Percentiles rank a stretch among this genome's conserved stretches.
Conservation (phyloP, 2,329 filamentous ascomycete species). For the Colletotrichum kahawae region DNA sequence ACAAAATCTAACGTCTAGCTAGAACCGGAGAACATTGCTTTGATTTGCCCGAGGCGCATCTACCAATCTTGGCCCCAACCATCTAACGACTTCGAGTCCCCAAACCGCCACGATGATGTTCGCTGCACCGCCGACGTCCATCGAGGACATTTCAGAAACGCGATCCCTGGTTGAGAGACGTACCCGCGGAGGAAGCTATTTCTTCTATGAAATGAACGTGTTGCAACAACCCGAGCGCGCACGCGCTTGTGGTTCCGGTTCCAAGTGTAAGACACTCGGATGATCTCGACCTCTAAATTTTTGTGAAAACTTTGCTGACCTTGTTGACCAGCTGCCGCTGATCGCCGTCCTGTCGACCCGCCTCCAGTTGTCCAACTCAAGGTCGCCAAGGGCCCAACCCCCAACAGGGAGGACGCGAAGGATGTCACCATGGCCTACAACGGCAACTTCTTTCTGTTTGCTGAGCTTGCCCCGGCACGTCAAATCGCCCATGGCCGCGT, state of each 20-base stretch:
- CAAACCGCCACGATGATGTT: neutral
- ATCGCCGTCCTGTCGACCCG: conserved; percentile 90
- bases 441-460: conserved; percentile 96
- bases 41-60: neutral
- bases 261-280: conserved; percentile 74
- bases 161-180: conserved; percentile 13
- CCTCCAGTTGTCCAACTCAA: conserved; percentile 92
- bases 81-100: neutral
- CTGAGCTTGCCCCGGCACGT: conserved; percentile 86
- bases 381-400: conserved; percentile 74
- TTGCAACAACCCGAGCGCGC: conserved; percentile 95
- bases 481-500: conserved; percentile 82
- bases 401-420: conserved; percentile 56
- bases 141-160: neutral
- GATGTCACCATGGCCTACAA: conserved; percentile 91
- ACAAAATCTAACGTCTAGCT: neutral
- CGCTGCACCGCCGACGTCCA: neutral
- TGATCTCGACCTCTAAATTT: conserved; percentile 21
- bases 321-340: conserved; percentile 69
- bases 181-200: conserved; percentile 76
- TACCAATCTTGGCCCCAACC: neutral
- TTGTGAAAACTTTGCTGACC: conserved; percentile 23
- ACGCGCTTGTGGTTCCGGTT: conserved; percentile 91
- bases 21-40: neutral
- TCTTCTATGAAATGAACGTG: conserved; percentile 84